A percentile compares a stretch with the other conserved stretches of the same genome.
Conservation (phyloP, 371 early-diverging fungal genomes). For the Amoeboaphelidium protococcarum region DNA sequence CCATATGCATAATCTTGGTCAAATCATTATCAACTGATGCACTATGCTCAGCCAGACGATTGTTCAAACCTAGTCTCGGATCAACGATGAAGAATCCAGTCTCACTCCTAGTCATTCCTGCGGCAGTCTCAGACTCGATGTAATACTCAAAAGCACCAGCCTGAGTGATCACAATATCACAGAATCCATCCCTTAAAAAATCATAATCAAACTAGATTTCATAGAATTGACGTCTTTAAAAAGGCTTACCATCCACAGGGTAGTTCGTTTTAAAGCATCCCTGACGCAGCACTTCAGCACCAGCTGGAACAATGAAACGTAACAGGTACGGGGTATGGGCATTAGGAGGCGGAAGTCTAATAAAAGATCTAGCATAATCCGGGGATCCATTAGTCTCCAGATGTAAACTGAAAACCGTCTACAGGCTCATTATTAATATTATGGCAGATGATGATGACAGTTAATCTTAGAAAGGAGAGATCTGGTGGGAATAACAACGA, state of each 20-base stretch:
- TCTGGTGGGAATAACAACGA: no score
- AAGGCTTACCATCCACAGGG: slow-evolving; percentile 33
- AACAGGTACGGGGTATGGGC: slow-evolving; percentile 25
- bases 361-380: no score
- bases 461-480: no score
- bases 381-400: no score
- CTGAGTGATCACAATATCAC: slow-evolving; percentile 29
- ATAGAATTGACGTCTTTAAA: slow-evolving; percentile 8
- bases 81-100: slow-evolving; percentile 1
- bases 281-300: slow-evolving; percentile 33
- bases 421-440: no score
- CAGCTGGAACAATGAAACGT: slow-evolving; percentile 50
- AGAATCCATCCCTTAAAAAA: slow-evolving; percentile 25
- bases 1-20: slow-evolving; percentile 13
- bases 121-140: slow-evolving; percentile 20
- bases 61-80: neutral
- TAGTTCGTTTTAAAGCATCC: slow-evolving; percentile 51
- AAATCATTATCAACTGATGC: neutral
- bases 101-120: slow-evolving; percentile 6
- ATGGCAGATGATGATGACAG: no score
- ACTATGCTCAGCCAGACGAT: no score
- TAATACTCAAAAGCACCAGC: slow-evolving; percentile 72
- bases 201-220: slow-evolving; percentile 11
- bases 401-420: no score
- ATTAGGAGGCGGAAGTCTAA: slow-evolving; percentile 45